Conservation (phyloP, 441 rosid genomes). For the Pelargonium myrrhifolium region DNA sequence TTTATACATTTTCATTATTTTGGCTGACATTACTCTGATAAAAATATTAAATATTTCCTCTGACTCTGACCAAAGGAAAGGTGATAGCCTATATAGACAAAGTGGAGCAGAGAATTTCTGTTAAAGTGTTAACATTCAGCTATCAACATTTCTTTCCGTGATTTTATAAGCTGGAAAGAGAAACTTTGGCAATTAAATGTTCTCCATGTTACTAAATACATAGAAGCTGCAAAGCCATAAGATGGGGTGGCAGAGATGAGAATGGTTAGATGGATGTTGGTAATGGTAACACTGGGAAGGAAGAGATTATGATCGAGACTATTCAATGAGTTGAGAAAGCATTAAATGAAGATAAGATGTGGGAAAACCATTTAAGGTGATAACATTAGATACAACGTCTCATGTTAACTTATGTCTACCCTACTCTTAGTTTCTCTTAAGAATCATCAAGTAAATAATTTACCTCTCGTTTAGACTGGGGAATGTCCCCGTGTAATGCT, state of each 20-base stretch:
- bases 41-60: background rate
- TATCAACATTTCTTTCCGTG: background rate
- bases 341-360: no score
- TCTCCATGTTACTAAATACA: background rate
- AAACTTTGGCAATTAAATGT: background rate
- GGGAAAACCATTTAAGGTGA: no score
- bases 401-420: no score
- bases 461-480: slow-evolving; percentile 90
- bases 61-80: background rate
- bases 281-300: no score
- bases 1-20: no score
- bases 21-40: background rate
- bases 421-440: no score
- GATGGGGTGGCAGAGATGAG: no score
- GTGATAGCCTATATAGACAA: background rate
- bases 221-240: no score
- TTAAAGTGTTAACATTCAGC: background rate
- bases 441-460: background rate
- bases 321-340: no score
- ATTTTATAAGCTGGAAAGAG: background rate
- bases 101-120: background rate
- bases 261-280: no score
- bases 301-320: no score
- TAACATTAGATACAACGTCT: no score
- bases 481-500: slow-evolving; percentile 86